Evolutionary conservation across 2,329 filamentous ascomycete species (phyloP).

Genomic region (Fragosphaeria purpurea): DNA sequence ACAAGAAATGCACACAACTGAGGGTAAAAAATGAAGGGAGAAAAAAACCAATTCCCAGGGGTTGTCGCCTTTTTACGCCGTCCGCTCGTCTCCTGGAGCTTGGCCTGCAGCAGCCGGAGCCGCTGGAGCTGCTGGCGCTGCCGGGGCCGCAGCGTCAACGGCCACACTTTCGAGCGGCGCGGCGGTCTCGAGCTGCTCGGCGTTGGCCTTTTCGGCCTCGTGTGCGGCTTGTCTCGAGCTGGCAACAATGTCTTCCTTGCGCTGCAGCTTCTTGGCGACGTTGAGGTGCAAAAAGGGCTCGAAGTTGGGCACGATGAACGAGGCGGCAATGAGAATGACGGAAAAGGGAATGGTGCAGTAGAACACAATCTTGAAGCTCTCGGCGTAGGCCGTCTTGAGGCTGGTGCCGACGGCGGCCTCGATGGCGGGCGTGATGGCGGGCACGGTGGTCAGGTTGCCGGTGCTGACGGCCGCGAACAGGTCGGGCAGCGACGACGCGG

Average conservation of each 20-base stretch:
- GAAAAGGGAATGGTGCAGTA: slow-evolving; percentile 30
- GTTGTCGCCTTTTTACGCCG: too few relatives aligned
- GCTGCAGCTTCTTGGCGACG: slow-evolving; percentile 33
- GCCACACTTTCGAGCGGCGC: too few relatives aligned
- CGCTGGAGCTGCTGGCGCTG: too few relatives aligned
- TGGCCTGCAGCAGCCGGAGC: too few relatives aligned
- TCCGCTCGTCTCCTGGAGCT: too few relatives aligned
- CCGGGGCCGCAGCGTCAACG: too few relatives aligned
- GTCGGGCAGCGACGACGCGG: slow-evolving; percentile 19
- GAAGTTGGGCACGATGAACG: slow-evolving; percentile 30
- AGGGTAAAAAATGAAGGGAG: too few relatives aligned
- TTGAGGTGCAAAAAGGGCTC: slow-evolving; percentile 32
- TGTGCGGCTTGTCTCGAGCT: neutral
- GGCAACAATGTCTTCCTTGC: slow-evolving; percentile 1
- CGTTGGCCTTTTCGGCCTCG: neutral
- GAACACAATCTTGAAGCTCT: slow-evolving; percentile 35
- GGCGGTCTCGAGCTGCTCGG: neutral
- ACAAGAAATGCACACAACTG: too few relatives aligned
- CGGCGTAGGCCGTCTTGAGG: slow-evolving; percentile 29
- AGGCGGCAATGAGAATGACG: slow-evolving; percentile 26
- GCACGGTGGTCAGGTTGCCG: slow-evolving; percentile 22
- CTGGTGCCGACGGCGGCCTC: slow-evolving; percentile 23
- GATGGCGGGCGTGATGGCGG: slow-evolving; percentile 25
- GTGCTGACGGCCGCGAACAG: slow-evolving; percentile 24
- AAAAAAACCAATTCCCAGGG: too few relatives aligned